Evolutionary conservation across 768 basidiomycete genomes (phyloP).

Genomic region (Amanita subjunquillea): DNA sequence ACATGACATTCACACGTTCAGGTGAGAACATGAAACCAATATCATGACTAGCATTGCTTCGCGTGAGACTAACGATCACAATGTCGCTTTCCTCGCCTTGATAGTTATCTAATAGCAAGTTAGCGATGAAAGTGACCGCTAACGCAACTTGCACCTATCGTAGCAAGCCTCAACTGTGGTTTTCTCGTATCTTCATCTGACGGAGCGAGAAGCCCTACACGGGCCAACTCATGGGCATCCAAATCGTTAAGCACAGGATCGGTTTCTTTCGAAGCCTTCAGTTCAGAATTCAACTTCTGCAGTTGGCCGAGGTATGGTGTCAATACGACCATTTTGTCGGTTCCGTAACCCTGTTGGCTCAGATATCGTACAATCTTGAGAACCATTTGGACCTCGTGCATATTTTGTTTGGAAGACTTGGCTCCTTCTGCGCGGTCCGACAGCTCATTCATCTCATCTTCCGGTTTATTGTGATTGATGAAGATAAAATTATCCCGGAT

Average conservation of each 20-base stretch:
- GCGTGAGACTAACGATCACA: conserved; percentile 48
- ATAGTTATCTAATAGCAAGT: conserved; percentile 46
- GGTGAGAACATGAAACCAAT: conserved; percentile 69
- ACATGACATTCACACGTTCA: conserved; percentile 60
- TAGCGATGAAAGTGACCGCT: neutral
- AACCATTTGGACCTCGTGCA: conserved; percentile 51
- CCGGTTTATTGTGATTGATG: conserved; percentile 44
- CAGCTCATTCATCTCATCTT: conserved; percentile 34
- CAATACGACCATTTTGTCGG: conserved; percentile 48
- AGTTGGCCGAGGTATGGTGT: conserved; percentile 67
- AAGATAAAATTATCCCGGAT: conserved; percentile 49
- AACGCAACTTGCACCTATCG: conserved; percentile 38
- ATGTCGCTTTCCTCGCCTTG: conserved; percentile 71
- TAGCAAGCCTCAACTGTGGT: conserved; percentile 43
- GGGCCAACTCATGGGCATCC: conserved; percentile 46
- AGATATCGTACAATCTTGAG: conserved; percentile 58
- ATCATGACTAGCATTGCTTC: conserved; percentile 43
- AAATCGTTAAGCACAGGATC: conserved; percentile 55
- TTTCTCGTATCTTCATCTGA: conserved; percentile 28
- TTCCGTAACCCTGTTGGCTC: conserved; percentile 56
- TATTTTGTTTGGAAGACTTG: conserved; percentile 51
- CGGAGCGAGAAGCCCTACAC: conserved; percentile 39
- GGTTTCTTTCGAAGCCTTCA: conserved; percentile 31
- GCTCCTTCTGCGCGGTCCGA: conserved; percentile 38
- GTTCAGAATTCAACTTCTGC: conserved; percentile 31